These are phyloP conservation scores for Cyclotella cryptica DNA, from an alignment of 108 stramenopile species.

Conservation along the genomic window DNA sequence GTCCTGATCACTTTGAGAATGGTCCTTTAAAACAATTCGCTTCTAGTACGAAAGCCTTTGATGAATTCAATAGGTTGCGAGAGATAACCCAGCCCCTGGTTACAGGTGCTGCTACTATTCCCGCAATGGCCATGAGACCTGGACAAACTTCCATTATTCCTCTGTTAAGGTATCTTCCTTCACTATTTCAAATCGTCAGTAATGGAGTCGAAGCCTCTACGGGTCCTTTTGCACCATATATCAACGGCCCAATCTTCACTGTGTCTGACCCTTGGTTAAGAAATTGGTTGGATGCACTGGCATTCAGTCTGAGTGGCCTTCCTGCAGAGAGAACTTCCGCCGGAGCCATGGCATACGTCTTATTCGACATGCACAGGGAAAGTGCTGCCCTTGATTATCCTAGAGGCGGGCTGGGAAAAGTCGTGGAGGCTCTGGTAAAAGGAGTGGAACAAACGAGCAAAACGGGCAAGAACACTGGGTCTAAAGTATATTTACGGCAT, in stretches of 20 bases:
- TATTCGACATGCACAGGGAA: constrained; percentile 90
- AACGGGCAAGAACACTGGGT: constrained; percentile 21
- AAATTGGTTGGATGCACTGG: constrained; percentile 92
- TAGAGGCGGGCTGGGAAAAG: constrained; percentile 77
- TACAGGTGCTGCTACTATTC: constrained; percentile 70
- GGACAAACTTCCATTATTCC: constrained; percentile 70
- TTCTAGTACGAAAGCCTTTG: constrained; percentile 52
- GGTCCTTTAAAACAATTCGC: constrained; percentile 77
- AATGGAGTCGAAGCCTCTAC: constrained; percentile 69
- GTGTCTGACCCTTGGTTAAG: constrained; percentile 86
- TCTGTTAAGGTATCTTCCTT: constrained; percentile 72
- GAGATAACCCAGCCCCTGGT: constrained; percentile 64
- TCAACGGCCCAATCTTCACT: constrained; percentile 73
- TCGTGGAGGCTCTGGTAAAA: constrained; percentile 88
- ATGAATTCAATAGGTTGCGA: constrained; percentile 73
- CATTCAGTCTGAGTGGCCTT: constrained; percentile 90
- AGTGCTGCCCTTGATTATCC: constrained; percentile 91
- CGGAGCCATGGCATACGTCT: constrained; percentile 93
- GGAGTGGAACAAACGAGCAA: constrained; percentile 80
- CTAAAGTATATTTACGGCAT: constrained; percentile 68
- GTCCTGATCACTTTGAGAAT: constrained; percentile 74
- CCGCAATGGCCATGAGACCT: constrained; percentile 87
- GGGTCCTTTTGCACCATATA: constrained; percentile 82
- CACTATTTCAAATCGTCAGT: constrained; percentile 63
- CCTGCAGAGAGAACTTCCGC: constrained; percentile 88